phyloP scores from a whole-genome alignment of 345 rosid genomes.

The Angophora floribunda region DNA sequence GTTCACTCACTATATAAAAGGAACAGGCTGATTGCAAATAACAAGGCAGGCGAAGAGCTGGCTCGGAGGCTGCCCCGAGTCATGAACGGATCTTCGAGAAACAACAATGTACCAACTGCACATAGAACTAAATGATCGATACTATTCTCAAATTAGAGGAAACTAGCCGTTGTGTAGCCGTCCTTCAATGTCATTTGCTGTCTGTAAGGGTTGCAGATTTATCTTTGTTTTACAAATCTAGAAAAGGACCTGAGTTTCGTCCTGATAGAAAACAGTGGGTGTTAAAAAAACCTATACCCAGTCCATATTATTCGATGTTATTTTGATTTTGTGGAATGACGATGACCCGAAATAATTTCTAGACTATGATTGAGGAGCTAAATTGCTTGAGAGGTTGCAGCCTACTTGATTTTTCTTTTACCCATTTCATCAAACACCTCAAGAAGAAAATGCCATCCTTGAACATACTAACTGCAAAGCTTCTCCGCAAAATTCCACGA shows the following conservation, averaged over 20 bases:
- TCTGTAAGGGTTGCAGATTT: background rate
- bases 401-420: background rate
- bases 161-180: background rate
- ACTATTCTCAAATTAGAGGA: background rate
- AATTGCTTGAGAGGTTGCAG: background rate
- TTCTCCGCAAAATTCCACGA: background rate
- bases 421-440: background rate
- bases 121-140: background rate
- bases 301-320: background rate
- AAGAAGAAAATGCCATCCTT: background rate
- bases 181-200: background rate
- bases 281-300: background rate
- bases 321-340: background rate
- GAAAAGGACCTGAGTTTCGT: background rate
- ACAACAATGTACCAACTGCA: slow-evolving; percentile 1
- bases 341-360: background rate
- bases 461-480: background rate
- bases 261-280: background rate
- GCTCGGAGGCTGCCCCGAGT: slow-evolving; percentile 54
- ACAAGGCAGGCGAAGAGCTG: slow-evolving; percentile 49
- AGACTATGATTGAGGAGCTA: background rate
- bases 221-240: background rate
- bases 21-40: slow-evolving; percentile 28
- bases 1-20: slow-evolving; percentile 71
- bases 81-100: slow-evolving; percentile 65